Evolutionary conservation across 176 grass and related monocot genomes (phyloP), one percentile per base, ranked within the genome.

Genomic region (Lolium perenne): DNA sequence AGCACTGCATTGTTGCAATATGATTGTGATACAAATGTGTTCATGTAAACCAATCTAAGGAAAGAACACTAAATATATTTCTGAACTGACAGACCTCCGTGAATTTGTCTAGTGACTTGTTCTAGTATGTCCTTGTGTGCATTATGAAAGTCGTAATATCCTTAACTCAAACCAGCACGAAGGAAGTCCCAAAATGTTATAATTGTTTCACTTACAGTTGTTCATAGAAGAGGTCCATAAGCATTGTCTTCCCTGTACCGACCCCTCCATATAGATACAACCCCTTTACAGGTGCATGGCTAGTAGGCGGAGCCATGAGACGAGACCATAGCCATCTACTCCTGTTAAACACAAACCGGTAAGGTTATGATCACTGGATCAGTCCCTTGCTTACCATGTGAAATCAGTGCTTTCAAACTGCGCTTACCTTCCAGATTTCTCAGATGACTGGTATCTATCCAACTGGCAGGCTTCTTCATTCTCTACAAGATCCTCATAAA

Each of bases 211-310:
- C 93, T 93, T 93, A 98, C 93, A 98, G 74, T 82, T 93, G 89
- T 48, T 98, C 91, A 43, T 92, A 95, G 79, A 94, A 98, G 62
- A 98, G 86, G 85, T 98, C 91, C 93, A 98, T 98, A 68, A 98
- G 93, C 95, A 98, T 94, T 7, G 95, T 98, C 76, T 98, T 98
- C 58, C 95, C 91, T 66, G 94, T 98, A 63, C 94, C 97, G 2
- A 96, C 94, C 78, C 97, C 94, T 85, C 97, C 94, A 82, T 94
- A 96, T 3, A 96, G 84, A 62, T 98, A 98, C 54, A 98, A 29
- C 45, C 92, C 97, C 80, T 91, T 94, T 54, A 98, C 90, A 1
- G 82, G 86, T 72, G 97, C 73, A 71, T 83, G 81, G 25, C 84
- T 87, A 53, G 81, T 92, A 87, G 88, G 86, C 86, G 91, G 92